Percentiles rank a stretch among this genome's conserved stretches.
These are phyloP conservation scores for Chytridium lagenaria DNA, from an alignment of 371 early-diverging fungal species.

Conservation along the genomic window DNA sequence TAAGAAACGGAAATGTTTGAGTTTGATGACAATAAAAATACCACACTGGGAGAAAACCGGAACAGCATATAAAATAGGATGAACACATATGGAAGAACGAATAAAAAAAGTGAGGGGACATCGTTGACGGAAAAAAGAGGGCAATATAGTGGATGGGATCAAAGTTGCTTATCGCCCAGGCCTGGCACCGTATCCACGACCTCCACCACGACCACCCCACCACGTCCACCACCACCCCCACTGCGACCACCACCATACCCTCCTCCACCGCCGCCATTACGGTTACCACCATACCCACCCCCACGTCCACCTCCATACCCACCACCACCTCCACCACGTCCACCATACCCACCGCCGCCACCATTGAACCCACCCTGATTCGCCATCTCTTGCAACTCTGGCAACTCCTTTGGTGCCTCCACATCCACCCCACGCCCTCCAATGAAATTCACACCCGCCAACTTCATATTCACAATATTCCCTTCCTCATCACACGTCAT, in stretches of 20 bases:
- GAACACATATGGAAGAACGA: not conserved
- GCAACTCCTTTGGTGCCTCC: slow-evolving; percentile 71
- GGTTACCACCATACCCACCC: slow-evolving; percentile 52
- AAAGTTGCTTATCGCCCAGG: too few species aligned
- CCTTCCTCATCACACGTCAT: slow-evolving; percentile 26
- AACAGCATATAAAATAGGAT: not conserved
- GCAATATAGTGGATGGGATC: too few species aligned
- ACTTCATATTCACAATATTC: too few species aligned
- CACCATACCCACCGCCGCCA: slow-evolving; percentile 49
- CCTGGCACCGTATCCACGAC: slow-evolving; percentile 30
- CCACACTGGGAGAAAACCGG: too few species aligned
- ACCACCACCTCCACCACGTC: slow-evolving; percentile 47
- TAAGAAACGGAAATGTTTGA: too few species aligned
- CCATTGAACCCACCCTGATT: slow-evolving; percentile 35
- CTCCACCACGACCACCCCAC: too few species aligned
- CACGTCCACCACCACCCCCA: too few species aligned
- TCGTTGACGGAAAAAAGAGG: not conserved
- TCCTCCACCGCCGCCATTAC: too few species aligned
- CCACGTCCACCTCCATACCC: slow-evolving; percentile 51
- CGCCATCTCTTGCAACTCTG: slow-evolving; percentile 72
- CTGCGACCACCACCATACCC: too few species aligned
- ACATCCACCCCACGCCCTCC: slow-evolving; percentile 66
- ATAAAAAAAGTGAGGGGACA: not conserved
- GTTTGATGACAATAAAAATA: too few species aligned
- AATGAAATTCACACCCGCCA: slow-evolving; percentile 64